These are phyloP conservation scores for Tagetes erecta DNA, from an alignment of 129 eudicot genomes.

Conservation along the genomic window DNA sequence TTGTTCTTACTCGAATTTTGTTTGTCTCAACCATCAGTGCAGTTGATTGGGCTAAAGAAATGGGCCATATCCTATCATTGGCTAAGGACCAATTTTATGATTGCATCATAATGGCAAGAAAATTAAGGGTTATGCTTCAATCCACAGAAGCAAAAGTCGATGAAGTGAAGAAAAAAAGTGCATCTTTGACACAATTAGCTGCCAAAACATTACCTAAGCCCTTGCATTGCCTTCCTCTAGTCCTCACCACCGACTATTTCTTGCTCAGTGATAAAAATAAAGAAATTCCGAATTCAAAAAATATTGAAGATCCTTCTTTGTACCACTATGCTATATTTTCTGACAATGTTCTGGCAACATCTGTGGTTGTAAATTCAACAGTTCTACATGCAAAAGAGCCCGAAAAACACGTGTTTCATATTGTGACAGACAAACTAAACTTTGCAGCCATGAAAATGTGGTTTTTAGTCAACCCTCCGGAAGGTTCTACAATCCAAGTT, in stretches of 20 bases:
- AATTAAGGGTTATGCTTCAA: conserved; percentile 94
- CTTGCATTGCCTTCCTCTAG: conserved; percentile 84
- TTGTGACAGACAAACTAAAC: conserved; percentile 94
- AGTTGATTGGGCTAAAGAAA: conserved; percentile 84
- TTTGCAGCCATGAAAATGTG: conserved; percentile 99
- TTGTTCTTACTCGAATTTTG: conserved; percentile 28
- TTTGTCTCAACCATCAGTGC: conserved; percentile 56
- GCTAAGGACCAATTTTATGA: conserved; percentile 90
- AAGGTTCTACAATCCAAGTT: conserved; percentile 63
- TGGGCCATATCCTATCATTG: conserved; percentile 80
- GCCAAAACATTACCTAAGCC: conserved; percentile 95
- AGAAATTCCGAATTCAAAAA: conserved; percentile 49
- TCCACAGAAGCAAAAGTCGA: conserved; percentile 60
- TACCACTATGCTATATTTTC: conserved; percentile 96
- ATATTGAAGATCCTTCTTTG: conserved; percentile 71
- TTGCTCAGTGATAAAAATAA: conserved; percentile 47
- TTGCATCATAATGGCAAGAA: conserved; percentile 72
- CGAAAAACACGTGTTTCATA: conserved; percentile 87
- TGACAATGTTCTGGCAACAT: conserved; percentile 94
- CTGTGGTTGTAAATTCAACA: conserved; percentile 94
- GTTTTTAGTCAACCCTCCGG: conserved; percentile 85
- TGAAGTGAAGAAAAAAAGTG: conserved; percentile 70
- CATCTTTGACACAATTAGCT: conserved; percentile 90
- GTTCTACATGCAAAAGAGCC: conserved; percentile 86
- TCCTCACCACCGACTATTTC: conserved; percentile 72